phyloP scores from a whole-genome alignment of 192 early-diverging fungal genomes.

The Neocallimastix lanati region DNA sequence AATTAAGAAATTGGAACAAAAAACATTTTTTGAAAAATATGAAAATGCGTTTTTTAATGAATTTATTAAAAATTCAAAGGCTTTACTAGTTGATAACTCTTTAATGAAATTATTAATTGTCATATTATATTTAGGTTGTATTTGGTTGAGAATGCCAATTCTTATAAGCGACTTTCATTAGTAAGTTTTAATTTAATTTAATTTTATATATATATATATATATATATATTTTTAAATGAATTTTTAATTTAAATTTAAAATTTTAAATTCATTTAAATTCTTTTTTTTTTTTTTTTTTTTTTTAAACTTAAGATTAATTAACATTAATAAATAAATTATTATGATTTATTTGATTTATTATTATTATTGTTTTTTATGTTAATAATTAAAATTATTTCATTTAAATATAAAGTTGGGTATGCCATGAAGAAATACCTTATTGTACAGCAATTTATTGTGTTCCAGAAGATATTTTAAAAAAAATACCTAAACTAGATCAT shows the following conservation, averaged over 20 bases:
- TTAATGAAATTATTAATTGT: background rate
- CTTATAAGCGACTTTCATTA: background rate
- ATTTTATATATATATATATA: background rate
- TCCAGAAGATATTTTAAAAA: background rate
- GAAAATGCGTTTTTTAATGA: background rate
- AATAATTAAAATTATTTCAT: too few relatives aligned
- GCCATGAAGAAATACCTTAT: background rate
- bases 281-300: too few relatives aligned
- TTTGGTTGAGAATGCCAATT: background rate
- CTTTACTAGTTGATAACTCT: background rate
- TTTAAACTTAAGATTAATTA: too few relatives aligned
- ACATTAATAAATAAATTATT: too few relatives aligned
- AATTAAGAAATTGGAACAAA: background rate
- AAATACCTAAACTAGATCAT: background rate
- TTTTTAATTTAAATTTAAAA: too few relatives aligned
- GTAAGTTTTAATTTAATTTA: background rate
- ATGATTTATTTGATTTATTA: too few relatives aligned
- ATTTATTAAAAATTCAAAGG: background rate
- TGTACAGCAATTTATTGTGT: background rate
- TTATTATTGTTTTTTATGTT: too few relatives aligned
- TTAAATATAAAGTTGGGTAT: background rate
- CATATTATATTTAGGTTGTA: background rate
- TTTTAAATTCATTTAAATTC: too few relatives aligned
- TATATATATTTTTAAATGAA: background rate
- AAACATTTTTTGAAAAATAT: background rate